Percentiles rank a stretch among this genome's conserved stretches.
phyloP scores from a whole-genome alignment of 2,329 filamentous ascomycete species.

The Chrysosporium keratinophilum region DNA sequence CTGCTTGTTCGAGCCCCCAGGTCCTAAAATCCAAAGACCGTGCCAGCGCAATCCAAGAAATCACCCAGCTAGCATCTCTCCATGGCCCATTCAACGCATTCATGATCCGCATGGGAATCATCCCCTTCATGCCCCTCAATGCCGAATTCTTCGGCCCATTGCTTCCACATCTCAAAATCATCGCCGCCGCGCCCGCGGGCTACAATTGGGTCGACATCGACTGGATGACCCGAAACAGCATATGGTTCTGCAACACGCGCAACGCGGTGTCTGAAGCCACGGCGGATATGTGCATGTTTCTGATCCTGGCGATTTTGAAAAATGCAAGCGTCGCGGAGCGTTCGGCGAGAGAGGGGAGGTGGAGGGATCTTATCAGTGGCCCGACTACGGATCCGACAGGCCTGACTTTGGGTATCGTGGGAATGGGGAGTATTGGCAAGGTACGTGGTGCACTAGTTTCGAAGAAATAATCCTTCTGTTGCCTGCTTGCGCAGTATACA shows the following conservation, averaged over 20 bases:
- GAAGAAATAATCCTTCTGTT: no score
- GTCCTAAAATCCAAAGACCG: conserved; percentile 5
- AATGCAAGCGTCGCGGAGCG: conserved; percentile 37
- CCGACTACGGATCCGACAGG: conserved; percentile 37
- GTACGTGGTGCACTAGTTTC: conserved; percentile 20
- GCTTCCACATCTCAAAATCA: conserved; percentile 37
- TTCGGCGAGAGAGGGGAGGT: conserved; percentile 29
- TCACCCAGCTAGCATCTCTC: conserved; percentile 1
- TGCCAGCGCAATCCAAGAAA: conserved; percentile 11
- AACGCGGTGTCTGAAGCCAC: conserved; percentile 47
- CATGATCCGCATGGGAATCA: conserved; percentile 43
- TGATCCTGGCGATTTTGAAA: conserved; percentile 39
- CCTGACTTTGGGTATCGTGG: conserved; percentile 40
- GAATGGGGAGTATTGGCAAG: conserved; percentile 42
- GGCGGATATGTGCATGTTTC: conserved; percentile 43
- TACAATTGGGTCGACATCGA: conserved; percentile 41
- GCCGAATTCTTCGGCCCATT: conserved; percentile 35
- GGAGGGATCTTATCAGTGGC: conserved; percentile 26
- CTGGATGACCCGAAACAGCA: conserved; percentile 34
- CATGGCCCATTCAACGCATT: conserved; percentile 38
- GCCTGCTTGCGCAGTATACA: background rate
- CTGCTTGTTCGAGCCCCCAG: background rate
- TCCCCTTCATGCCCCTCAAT: conserved; percentile 42
- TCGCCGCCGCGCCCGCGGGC: conserved; percentile 40
- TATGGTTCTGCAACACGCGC: conserved; percentile 47